Evolutionary conservation across 768 basidiomycete genomes (phyloP), one percentile per base, ranked within the genome.

Genomic region (Suillus weaverae): DNA sequence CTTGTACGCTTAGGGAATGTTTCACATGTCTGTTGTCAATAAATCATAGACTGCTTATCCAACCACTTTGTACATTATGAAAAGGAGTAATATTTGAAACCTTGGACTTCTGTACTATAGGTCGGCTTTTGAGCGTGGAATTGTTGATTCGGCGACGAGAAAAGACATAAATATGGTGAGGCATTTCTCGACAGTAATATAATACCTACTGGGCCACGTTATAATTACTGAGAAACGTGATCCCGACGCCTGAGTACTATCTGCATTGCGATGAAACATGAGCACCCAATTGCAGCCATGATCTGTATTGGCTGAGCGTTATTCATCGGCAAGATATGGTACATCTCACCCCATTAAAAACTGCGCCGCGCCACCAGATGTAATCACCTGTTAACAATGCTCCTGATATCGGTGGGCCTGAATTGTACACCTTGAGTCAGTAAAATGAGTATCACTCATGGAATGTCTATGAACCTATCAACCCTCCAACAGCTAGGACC

Each of bases 1-100:
- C 74, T 75, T 97, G 76, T 97, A 97, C 73, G 94, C 94, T 66
- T 97, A 76, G 59, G 57, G 39, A 41, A 32, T 16, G 11, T 59
- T 30, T 30, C 26, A 39, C 26, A 41, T 59, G 26, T 57, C 9
- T 16, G 54, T 56, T 56, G 18, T 38, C 38, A 41, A 30, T 59
- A 59, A 41, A 59, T 30, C 57, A 26, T 59, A 41, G 57, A 59
- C 39, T 32, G 57, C 26, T 11, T 10, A 20, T 41, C 26, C 11
- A 39, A 26, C n/a, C 46, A 62, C 54, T 62, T 32, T 56, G 46
- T 62, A 57, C 33, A 38, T 62, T 57, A 62, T 36, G 61, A 57
- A 62, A 35, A 51, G 36, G n/a, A 48, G 36, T 53, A 57, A 55
- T 57, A 36, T 38, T 57, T 54, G 16, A 30, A 55, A n/a, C n/a